phyloP scores from a whole-genome alignment of 78 protist genomes.

The Protostelium mycophagum region DNA sequence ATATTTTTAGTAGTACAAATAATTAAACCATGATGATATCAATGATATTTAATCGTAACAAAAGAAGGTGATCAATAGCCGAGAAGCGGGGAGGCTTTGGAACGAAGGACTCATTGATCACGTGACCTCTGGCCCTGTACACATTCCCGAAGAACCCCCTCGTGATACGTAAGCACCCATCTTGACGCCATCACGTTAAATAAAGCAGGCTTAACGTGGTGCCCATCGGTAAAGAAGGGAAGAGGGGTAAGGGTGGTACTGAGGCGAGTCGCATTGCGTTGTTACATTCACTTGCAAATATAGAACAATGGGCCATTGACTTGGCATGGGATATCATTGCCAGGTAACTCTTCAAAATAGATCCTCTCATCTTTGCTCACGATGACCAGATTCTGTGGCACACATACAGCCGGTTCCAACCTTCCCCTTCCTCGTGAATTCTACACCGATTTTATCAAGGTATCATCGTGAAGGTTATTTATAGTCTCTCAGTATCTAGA shows the following conservation, averaged over 20 bases:
- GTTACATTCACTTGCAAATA: not conserved
- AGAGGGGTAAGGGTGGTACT: not conserved
- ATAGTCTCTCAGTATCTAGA: not conserved
- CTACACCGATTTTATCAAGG: conserved; percentile 3
- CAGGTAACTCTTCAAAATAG: not conserved
- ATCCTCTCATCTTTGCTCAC: not conserved
- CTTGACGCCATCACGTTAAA: not conserved
- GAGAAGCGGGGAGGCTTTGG: not conserved
- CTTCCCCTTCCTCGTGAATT: not conserved
- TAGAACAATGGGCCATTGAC: not conserved
- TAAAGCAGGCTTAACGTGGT: not conserved
- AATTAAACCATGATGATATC: too few species aligned
- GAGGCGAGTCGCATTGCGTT: not conserved
- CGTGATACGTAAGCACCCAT: not conserved
- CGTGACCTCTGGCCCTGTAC: not conserved
- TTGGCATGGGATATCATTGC: conserved; percentile 10
- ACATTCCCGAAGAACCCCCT: not conserved
- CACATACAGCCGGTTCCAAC: not conserved
- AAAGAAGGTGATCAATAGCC: not conserved
- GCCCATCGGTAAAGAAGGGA: not conserved
- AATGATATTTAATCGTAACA: not conserved
- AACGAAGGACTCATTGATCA: not conserved
- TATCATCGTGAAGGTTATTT: not conserved
- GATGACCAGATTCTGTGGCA: not conserved
- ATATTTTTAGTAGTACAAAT: too few species aligned